Evolutionary conservation across 768 basidiomycete genomes (phyloP).

Genomic region (Russula emetica): DNA sequence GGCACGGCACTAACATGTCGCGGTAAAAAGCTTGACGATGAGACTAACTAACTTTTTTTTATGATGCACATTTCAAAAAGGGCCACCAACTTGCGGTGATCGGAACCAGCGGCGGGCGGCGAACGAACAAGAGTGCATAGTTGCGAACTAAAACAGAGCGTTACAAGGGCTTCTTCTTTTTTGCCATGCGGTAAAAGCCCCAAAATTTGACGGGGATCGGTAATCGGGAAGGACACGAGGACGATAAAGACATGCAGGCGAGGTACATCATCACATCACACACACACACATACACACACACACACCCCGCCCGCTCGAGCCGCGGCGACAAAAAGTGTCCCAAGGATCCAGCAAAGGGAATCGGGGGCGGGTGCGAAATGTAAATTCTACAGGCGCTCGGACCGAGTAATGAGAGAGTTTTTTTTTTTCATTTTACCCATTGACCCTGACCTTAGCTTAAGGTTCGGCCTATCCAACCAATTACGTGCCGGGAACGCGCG

Average conservation of each 20-base stretch:
- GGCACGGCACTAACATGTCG: background rate
- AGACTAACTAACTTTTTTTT: too few relatives aligned
- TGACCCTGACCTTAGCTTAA: constrained; percentile 22
- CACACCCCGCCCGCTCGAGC: constrained; percentile 2
- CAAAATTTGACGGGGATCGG: background rate
- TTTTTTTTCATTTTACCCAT: background rate
- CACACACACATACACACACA: too few relatives aligned
- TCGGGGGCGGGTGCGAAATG: background rate
- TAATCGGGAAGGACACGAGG: background rate
- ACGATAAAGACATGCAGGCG: too few relatives aligned
- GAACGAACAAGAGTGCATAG: background rate
- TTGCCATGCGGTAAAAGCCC: background rate
- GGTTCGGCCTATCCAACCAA: constrained; percentile 17
- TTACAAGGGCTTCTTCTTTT: background rate
- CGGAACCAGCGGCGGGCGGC: constrained; percentile 14
- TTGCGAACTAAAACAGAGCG: background rate
- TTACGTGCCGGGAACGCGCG: background rate
- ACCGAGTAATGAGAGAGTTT: background rate
- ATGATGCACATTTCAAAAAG: too few relatives aligned
- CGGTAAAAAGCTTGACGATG: background rate
- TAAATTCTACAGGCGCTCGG: background rate
- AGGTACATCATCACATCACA: too few relatives aligned
- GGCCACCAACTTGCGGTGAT: constrained; percentile 14
- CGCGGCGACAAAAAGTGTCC: background rate
- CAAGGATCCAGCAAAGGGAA: background rate